Percentiles rank a stretch among this genome's conserved stretches.
phyloP scores from a whole-genome alignment of 768 basidiomycete species.

The Leccinum subgranulosum region DNA sequence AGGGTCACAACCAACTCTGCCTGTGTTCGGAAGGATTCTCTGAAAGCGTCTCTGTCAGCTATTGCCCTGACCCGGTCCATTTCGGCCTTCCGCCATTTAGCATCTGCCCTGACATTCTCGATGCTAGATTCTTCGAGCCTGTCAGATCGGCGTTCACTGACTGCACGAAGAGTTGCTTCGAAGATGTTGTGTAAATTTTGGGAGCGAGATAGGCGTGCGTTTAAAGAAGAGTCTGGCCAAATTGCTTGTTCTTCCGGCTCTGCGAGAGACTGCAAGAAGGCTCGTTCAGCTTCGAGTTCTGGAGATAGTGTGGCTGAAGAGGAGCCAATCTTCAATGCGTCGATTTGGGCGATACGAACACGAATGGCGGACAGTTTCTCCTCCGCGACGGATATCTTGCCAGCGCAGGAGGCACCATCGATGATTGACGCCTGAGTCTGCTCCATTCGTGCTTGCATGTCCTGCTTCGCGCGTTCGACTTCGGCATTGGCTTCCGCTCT shows the following conservation, averaged over 20 bases:
- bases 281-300: slow-evolving; percentile 71
- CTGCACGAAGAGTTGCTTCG: slow-evolving; percentile 81
- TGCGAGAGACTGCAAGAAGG: slow-evolving; percentile 63
- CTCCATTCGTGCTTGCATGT: slow-evolving; percentile 68
- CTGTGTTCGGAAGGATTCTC: slow-evolving; percentile 60
- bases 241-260: slow-evolving; percentile 67
- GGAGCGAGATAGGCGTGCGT: slow-evolving; percentile 59
- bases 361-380: slow-evolving; percentile 63
- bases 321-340: slow-evolving; percentile 35
- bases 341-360: slow-evolving; percentile 57
- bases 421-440: slow-evolving; percentile 68
- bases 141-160: slow-evolving; percentile 75
- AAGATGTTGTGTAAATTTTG: slow-evolving; percentile 78
- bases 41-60: slow-evolving; percentile 61
- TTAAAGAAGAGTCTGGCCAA: slow-evolving; percentile 56
- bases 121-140: slow-evolving; percentile 68
- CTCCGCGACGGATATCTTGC: slow-evolving; percentile 68
- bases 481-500: slow-evolving; percentile 69
- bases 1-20: slow-evolving; percentile 64
- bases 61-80: slow-evolving; percentile 69
- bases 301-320: slow-evolving; percentile 40
- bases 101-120: slow-evolving; percentile 71
- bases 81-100: slow-evolving; percentile 59
- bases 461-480: slow-evolving; percentile 68
- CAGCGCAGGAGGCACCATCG: slow-evolving; percentile 74